These are phyloP conservation scores for Marchantia polymorpha DNA, from an alignment of 225 moss, liverwort and hornwort genomes.

Conservation along the genomic window DNA sequence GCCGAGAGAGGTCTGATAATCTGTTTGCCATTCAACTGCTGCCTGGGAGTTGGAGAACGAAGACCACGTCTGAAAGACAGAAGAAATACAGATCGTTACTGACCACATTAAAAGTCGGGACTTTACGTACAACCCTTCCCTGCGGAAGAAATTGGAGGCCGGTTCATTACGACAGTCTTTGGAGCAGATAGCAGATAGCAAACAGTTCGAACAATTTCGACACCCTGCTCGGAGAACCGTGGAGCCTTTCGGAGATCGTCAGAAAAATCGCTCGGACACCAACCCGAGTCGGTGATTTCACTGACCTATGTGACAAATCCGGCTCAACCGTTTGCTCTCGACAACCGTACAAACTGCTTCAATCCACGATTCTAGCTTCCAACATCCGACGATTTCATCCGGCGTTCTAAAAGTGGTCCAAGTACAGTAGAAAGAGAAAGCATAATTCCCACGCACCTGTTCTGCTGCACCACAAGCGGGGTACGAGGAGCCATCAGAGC, in stretches of 20 bases:
- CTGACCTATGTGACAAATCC: too few relatives aligned
- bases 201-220: neutral
- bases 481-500: conserved; percentile 30
- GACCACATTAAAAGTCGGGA: neutral
- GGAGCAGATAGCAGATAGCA: too few relatives aligned
- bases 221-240: neutral
- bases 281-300: neutral
- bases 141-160: neutral
- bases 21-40: conserved; percentile 27
- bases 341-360: neutral
- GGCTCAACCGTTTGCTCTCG: neutral
- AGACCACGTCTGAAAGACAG: conserved; percentile 14
- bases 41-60: conserved; percentile 19
- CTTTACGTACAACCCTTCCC: neutral
- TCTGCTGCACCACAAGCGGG: conserved; percentile 26
- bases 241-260: too few relatives aligned
- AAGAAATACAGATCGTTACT: neutral
- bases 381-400: neutral
- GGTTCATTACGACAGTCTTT: neutral
- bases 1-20: conserved; percentile 16
- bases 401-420: neutral
- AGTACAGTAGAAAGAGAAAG: neutral
- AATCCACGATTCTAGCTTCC: neutral
- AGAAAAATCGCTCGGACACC: neutral
- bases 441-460: conserved; percentile 20